phyloP scores from a whole-genome alignment of 768 basidiomycete genomes.

The Strobilomyces dryophilus region DNA sequence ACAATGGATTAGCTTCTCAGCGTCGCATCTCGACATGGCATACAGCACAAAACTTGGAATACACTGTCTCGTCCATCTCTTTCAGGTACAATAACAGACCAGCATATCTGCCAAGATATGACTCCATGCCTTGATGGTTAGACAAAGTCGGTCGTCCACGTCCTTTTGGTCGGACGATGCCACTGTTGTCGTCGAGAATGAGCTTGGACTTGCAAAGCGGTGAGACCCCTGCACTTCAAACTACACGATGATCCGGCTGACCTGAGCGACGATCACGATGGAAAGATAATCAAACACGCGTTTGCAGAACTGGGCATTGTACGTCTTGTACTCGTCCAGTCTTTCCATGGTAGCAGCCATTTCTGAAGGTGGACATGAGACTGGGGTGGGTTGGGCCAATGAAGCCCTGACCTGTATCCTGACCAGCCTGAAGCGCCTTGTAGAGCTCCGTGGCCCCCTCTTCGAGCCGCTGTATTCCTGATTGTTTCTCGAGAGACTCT shows the following conservation, averaged over 20 bases:
- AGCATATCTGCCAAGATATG: conserved; percentile 81
- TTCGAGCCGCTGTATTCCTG: conserved; percentile 76
- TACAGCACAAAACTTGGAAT: conserved; percentile 88
- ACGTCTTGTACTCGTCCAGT: conserved; percentile 83
- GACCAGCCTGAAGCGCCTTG: conserved; percentile 86
- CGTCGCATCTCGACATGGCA: conserved; percentile 26
- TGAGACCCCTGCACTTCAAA: conserved; percentile 5
- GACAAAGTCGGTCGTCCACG: conserved; percentile 46
- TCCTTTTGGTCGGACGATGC: conserved; percentile 44
- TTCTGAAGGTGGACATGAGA: conserved; percentile 41
- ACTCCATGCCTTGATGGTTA: conserved; percentile 72
- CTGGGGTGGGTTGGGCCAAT: not conserved
- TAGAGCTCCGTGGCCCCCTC: conserved; percentile 85
- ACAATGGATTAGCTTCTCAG: conserved; percentile 1
- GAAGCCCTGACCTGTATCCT: conserved; percentile 66
- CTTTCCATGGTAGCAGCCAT: conserved; percentile 98
- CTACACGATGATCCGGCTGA: conserved; percentile 28
- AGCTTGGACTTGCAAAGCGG: conserved; percentile 51
- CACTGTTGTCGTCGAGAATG: conserved; percentile 60
- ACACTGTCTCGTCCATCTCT: conserved; percentile 91
- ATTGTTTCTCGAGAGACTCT: conserved; percentile 79
- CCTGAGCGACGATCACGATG: conserved; percentile 91
- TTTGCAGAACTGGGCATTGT: conserved; percentile 92
- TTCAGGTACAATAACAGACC: conserved; percentile 90
- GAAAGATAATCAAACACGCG: conserved; percentile 84